Evolutionary conservation across 2,329 filamentous ascomycete genomes (phyloP), one percentile per base, ranked within the genome.

Genomic region (Paecilomyces niveus): DNA sequence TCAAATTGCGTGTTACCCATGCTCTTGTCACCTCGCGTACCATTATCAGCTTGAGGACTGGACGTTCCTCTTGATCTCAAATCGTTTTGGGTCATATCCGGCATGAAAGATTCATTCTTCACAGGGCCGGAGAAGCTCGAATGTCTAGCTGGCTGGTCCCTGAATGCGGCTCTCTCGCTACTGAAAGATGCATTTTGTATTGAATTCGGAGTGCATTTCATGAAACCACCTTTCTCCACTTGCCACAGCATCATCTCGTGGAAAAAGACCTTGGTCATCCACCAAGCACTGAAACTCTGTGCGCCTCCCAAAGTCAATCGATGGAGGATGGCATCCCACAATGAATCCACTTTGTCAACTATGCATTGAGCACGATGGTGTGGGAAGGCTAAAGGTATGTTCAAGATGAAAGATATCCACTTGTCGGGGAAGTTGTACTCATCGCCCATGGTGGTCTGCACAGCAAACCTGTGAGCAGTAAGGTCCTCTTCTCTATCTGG

Each of bases 201-300:
- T 24, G 70, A 69, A 51, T 66, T 69, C 1, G 76, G 76, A 2
- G 74, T 72, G 61, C 81, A 79, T 32, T 81, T 80, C 78, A 97
- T 86, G 70, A 97, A 97, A 0, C 93, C 93, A 55, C 92, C 93
- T 66, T 92, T 87, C 67, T 95, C 91, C 0, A 90, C 91, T 64
- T 96, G 80, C 82, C 95, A 97, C 58, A 89, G 83, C 54, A 92
- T 85, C 90, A 96, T 95, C 76, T 97, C 93, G 68, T 97, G 92
- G 56, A 97, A 84, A 81, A 93, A 97, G 59, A 93, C 92, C 72
- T 97, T 96, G 3, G 92, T 92, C 59, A 97, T 89, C 77, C 77
- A 79, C 77, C 77, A 79, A 5, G 76, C 75, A 63, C 76, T 78
- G 60, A 78, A 79, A 59, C 76, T 79, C 53, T 75, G 71, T 6